Evolutionary conservation across 225 moss, liverwort and hornwort genomes (phyloP).

Genomic region (Rhytidiadelphus loreus): DNA sequence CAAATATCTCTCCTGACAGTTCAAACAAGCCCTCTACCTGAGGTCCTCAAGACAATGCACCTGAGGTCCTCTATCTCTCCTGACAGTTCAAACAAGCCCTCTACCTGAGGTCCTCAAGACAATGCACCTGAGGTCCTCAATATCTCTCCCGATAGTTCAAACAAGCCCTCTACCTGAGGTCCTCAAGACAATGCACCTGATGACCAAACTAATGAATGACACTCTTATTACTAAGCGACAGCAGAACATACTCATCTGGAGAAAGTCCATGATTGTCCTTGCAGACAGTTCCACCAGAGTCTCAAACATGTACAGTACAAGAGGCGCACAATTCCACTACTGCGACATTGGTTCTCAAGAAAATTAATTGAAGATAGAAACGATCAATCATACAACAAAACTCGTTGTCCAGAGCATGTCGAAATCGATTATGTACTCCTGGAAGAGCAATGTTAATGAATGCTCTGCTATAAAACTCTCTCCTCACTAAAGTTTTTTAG

Average conservation of each 20-base stretch:
- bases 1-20: neutral
- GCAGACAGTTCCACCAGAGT: neutral
- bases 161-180: neutral
- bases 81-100: neutral
- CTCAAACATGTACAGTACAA: neutral
- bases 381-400: neutral
- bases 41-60: neutral
- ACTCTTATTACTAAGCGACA: neutral
- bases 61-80: neutral
- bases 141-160: neutral
- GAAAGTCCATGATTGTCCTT: slow-evolving; percentile 35
- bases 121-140: too few species aligned
- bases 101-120: neutral
- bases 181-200: neutral
- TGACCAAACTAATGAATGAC: neutral
- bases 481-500: neutral
- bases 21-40: neutral
- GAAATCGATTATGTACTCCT: neutral
- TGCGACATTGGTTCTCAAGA: neutral
- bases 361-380: neutral
- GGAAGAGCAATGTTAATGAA: neutral
- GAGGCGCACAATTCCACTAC: neutral
- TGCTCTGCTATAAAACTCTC: neutral
- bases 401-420: neutral
- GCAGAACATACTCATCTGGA: slow-evolving; percentile 16